Evolutionary conservation across 2,329 filamentous ascomycete species (phyloP).

Genomic region (Fonsecaea nubica): DNA sequence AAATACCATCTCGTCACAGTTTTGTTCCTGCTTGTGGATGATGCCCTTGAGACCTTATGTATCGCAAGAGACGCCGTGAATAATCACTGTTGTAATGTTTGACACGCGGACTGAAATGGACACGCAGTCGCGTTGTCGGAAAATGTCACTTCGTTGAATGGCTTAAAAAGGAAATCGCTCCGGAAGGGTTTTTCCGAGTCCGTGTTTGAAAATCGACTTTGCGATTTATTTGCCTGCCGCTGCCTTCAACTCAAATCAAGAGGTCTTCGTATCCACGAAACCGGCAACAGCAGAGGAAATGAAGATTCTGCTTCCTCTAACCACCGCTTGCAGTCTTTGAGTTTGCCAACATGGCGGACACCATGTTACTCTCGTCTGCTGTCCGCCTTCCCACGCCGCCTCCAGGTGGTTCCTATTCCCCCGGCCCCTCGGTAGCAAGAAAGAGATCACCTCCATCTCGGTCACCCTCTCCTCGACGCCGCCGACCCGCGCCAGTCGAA

Average conservation of each 20-base stretch:
- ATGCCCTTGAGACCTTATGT: not conserved
- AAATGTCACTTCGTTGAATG: slow-evolving; percentile 14
- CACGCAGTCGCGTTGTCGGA: slow-evolving; percentile 31
- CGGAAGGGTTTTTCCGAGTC: slow-evolving; percentile 18
- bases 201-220: slow-evolving; percentile 5
- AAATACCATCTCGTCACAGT: slow-evolving; percentile 29
- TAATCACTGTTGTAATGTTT: not conserved
- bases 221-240: slow-evolving; percentile 10
- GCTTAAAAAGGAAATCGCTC: slow-evolving; percentile 6
- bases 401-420: slow-evolving; percentile 56
- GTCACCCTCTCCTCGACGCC: slow-evolving; percentile 60
- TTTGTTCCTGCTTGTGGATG: not conserved
- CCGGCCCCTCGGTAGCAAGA: slow-evolving; percentile 57
- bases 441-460: slow-evolving; percentile 64
- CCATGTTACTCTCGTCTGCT: slow-evolving; percentile 59
- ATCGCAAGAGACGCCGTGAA: not conserved
- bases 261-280: slow-evolving; percentile 5
- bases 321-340: not conserved
- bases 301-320: not conserved
- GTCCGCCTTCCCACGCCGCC: slow-evolving; percentile 66
- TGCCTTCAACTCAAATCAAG: not conserved
- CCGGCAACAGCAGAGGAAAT: not conserved
- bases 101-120: slow-evolving; percentile 23
- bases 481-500: slow-evolving; percentile 53
- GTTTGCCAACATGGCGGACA: slow-evolving; percentile 49